Evolutionary conservation across 306 rosid species (phyloP).

Genomic region (Vigna reflexopilosa): DNA sequence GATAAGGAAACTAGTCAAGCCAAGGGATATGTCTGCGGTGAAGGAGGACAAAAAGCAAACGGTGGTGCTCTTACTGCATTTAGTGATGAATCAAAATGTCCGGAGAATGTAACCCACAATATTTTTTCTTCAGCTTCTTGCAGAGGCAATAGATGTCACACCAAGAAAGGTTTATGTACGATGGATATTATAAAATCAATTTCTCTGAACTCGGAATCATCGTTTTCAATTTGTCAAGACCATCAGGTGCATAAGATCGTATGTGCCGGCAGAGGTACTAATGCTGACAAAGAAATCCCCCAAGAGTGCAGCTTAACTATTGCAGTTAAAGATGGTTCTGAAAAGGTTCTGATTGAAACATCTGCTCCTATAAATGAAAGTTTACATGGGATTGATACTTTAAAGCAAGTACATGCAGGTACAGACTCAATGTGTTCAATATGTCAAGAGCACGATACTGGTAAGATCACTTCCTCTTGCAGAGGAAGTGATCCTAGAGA

Average conservation of each 20-base stretch:
- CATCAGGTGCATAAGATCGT: conserved; percentile 23
- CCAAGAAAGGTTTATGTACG: conserved; percentile 29
- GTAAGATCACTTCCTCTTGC: conserved; percentile 28
- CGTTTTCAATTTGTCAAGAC: conserved; percentile 37
- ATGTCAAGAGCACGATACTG: conserved; percentile 8
- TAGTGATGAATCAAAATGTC: conserved; percentile 38
- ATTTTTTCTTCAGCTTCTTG: conserved; percentile 36
- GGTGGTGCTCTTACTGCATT: conserved; percentile 16
- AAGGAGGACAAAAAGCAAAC: conserved; percentile 38
- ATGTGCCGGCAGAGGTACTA: conserved; percentile 21
- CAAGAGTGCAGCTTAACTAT: conserved; percentile 5
- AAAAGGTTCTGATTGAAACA: conserved; percentile 36
- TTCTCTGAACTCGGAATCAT: conserved; percentile 2
- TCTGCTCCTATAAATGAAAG: conserved; percentile 30
- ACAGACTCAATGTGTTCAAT: conserved; percentile 29
- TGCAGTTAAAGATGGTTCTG: conserved; percentile 42
- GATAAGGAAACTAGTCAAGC: conserved; percentile 35
- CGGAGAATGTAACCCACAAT: conserved; percentile 31
- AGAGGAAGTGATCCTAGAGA: not conserved
- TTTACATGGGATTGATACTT: conserved; percentile 7
- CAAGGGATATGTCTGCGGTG: conserved; percentile 25
- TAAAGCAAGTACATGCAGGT: conserved; percentile 19
- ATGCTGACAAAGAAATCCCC: not conserved
- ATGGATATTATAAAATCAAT: conserved; percentile 12
- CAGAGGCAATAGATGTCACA: conserved; percentile 32